phyloP scores from a whole-genome alignment of 176 grass and related monocot genomes.

The Luzula sylvatica region DNA sequence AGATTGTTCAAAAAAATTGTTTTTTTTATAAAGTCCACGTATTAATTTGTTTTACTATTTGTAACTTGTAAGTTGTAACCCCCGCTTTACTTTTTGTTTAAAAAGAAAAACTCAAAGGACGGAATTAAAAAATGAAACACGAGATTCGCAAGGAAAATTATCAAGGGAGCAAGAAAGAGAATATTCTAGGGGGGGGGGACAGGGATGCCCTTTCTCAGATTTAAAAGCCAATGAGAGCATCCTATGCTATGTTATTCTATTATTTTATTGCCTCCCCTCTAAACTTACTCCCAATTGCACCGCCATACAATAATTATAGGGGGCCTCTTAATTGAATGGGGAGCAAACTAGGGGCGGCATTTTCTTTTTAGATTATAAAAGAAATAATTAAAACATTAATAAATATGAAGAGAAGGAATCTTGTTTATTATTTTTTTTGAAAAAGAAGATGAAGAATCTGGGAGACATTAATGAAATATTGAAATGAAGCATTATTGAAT shows the following conservation, averaged over 20 bases:
- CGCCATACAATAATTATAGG: background rate
- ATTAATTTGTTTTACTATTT: too few relatives aligned
- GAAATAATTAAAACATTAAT: too few relatives aligned
- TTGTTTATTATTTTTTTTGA: background rate
- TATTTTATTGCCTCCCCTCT: background rate
- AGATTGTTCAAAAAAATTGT: background rate
- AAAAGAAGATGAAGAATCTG: background rate
- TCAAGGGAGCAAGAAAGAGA: conserved; percentile 11
- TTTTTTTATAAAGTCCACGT: conserved; percentile 10
- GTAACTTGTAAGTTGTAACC: too few relatives aligned
- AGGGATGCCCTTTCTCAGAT: conserved; percentile 3
- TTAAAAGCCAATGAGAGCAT: conserved; percentile 15
- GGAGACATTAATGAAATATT: background rate
- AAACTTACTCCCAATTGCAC: background rate
- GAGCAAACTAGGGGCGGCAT: too few relatives aligned
- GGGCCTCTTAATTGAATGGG: too few relatives aligned
- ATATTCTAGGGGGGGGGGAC: conserved; percentile 11
- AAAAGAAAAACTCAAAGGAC: background rate
- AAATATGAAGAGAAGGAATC: background rate
- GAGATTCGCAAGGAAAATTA: conserved; percentile 2
- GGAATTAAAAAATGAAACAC: background rate
- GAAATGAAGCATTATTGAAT: conserved; percentile 5
- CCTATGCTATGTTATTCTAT: conserved; percentile 13
- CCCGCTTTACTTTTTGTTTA: background rate
- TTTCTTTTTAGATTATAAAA: too few relatives aligned